phyloP scores from a whole-genome alignment of 495 filamentous ascomycete species.

The Antarctomyces pellizariae region DNA sequence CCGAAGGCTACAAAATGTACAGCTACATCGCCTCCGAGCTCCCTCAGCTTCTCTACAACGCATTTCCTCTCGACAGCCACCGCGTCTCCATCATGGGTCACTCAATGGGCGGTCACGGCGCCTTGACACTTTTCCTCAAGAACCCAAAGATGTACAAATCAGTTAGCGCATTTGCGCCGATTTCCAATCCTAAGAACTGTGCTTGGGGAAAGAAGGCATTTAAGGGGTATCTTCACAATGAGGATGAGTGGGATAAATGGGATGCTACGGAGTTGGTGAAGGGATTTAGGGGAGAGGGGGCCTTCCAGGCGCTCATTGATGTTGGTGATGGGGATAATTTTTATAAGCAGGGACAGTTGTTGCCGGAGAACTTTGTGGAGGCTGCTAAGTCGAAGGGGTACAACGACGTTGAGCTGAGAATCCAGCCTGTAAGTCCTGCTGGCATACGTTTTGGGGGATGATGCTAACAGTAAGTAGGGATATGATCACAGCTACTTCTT shows the following conservation, averaged over 20 bases:
- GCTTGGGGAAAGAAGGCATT: conserved; percentile 96
- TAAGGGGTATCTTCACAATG: conserved; percentile 53
- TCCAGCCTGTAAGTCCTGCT: conserved; percentile 36
- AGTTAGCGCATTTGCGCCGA: conserved; percentile 79
- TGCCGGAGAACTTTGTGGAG: conserved; percentile 78
- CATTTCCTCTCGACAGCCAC: conserved; percentile 38
- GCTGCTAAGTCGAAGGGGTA: conserved; percentile 52
- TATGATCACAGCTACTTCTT: conserved; percentile 97
- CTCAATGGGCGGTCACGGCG: conserved; percentile 92
- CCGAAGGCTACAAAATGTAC: conserved; percentile 71
- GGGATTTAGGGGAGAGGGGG: conserved; percentile 34
- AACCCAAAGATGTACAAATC: conserved; percentile 74
- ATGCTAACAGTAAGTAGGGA: conserved; percentile 20
- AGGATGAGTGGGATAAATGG: conserved; percentile 59
- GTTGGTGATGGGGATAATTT: conserved; percentile 72
- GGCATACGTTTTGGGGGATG: background rate
- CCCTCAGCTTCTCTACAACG: conserved; percentile 43
- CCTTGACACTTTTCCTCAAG: conserved; percentile 73
- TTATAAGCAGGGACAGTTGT: conserved; percentile 76
- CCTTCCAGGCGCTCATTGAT: conserved; percentile 58
- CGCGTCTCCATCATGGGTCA: conserved; percentile 73
- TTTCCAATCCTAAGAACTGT: conserved; percentile 64
- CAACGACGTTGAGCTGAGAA: conserved; percentile 43
- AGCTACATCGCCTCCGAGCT: conserved; percentile 69
- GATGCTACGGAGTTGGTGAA: conserved; percentile 83